phyloP scores from a whole-genome alignment of 768 basidiomycete genomes.

The Lactarius hengduanensis region DNA sequence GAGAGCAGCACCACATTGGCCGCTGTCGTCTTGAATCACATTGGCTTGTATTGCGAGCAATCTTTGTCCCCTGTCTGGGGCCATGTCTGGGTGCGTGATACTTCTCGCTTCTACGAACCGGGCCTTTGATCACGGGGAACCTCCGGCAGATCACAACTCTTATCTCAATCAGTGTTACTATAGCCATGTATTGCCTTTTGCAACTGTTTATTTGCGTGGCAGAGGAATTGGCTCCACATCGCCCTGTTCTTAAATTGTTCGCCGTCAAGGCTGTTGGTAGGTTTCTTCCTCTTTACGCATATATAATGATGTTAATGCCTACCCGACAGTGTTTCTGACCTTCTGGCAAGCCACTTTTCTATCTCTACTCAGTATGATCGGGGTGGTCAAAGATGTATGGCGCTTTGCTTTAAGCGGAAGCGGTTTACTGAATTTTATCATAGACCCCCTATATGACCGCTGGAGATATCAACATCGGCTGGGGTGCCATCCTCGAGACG shows the following conservation, averaged over 20 bases:
- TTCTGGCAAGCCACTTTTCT: slow-evolving; percentile 75
- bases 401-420: not conserved
- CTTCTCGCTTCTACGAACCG: not conserved
- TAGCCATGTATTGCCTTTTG: slow-evolving; percentile 77
- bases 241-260: slow-evolving; percentile 66
- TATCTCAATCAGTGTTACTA: slow-evolving; percentile 66
- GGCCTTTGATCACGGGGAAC: not conserved
- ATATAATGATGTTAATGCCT: not conserved
- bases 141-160: slow-evolving; percentile 50
- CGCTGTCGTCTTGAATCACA: slow-evolving; percentile 60
- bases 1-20: slow-evolving; percentile 51
- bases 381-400: slow-evolving; percentile 61
- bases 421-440: not conserved
- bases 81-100: slow-evolving; percentile 57
- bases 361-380: slow-evolving; percentile 53
- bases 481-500: slow-evolving; percentile 64
- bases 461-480: slow-evolving; percentile 68
- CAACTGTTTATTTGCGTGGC: slow-evolving; percentile 66
- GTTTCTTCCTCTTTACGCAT: slow-evolving; percentile 28
- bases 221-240: slow-evolving; percentile 51
- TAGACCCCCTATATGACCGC: slow-evolving; percentile 70
- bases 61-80: slow-evolving; percentile 70
- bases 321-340: slow-evolving; percentile 57
- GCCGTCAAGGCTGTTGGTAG: slow-evolving; percentile 70
- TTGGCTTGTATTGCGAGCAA: slow-evolving; percentile 69